Percentiles rank a stretch among this genome's conserved stretches.
Conservation (phyloP, 768 basidiomycete genomes). For the Lyophyllum semitale region DNA sequence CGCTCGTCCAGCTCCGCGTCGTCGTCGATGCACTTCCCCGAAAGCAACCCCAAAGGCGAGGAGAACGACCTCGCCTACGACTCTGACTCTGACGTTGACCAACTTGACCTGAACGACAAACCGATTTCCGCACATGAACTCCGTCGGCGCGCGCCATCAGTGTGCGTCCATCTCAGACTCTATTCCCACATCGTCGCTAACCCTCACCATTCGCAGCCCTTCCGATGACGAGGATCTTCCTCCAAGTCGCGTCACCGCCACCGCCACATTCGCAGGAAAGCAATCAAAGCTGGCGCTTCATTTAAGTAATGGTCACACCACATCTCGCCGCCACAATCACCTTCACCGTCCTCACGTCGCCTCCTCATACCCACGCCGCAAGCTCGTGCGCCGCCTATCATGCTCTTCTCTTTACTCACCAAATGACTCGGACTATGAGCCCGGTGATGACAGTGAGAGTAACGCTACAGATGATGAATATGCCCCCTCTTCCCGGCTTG, state of each 20-base stretch:
- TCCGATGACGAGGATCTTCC: background rate
- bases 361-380: conserved; percentile 4
- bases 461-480: conserved; percentile 48
- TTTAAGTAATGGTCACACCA: background rate
- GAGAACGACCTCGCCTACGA: conserved; percentile 6
- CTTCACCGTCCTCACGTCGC: background rate
- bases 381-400: background rate
- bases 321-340: background rate
- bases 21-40: background rate
- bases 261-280: background rate
- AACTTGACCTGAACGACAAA: background rate
- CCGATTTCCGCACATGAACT: background rate
- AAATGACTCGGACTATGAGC: conserved; percentile 26
- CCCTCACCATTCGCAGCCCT: background rate
- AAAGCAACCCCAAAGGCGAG: background rate
- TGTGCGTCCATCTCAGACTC: background rate
- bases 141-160: background rate
- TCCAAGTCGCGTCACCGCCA: background rate
- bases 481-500: conserved; percentile 35
- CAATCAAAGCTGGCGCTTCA: background rate
- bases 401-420: background rate
- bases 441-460: conserved; percentile 37
- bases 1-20: conserved; percentile 9
- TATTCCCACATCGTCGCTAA: background rate
- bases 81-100: conserved; percentile 7